Conservation (phyloP, 208 protist species). For the Leishmania aethiopica region DNA sequence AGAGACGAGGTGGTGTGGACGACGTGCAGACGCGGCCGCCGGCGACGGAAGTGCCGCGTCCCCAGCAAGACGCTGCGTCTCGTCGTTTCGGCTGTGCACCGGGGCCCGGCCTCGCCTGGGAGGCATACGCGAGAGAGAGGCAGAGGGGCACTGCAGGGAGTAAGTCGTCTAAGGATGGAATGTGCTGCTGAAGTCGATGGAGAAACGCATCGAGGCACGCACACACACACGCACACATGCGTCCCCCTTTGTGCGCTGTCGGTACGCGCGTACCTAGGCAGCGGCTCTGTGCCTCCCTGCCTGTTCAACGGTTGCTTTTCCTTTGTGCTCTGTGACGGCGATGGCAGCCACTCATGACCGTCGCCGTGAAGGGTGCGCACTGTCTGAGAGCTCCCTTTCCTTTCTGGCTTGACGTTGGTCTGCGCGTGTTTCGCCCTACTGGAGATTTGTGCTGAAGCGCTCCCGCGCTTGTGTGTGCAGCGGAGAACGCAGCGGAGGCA, state of each 20-base stretch:
- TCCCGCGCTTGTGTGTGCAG: neutral
- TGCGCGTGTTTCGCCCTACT: neutral
- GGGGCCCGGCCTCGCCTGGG: constrained; percentile 9
- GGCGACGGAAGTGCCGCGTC: neutral
- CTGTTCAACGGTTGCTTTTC: neutral
- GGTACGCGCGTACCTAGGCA: neutral
- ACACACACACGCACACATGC: neutral
- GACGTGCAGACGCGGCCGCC: constrained; percentile 5
- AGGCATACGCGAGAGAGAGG: constrained; percentile 29
- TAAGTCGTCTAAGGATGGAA: neutral
- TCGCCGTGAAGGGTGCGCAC: neutral
- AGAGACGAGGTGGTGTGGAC: constrained; percentile 29
- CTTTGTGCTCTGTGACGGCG: neutral
- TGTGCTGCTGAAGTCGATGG: neutral
- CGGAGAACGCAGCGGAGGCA: neutral
- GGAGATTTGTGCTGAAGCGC: neutral
- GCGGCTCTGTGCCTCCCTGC: neutral
- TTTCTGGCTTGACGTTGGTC: too few species aligned
- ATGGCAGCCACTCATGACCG: constrained; percentile 1
- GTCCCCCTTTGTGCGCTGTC: neutral
- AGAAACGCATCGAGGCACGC: neutral
- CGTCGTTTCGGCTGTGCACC: neutral
- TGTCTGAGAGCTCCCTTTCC: neutral
- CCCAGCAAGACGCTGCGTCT: constrained; percentile 20
- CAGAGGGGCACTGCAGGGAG: neutral